Conservation (phyloP, 2,329 filamentous ascomycete genomes). For the Colletotrichum limetticola region DNA sequence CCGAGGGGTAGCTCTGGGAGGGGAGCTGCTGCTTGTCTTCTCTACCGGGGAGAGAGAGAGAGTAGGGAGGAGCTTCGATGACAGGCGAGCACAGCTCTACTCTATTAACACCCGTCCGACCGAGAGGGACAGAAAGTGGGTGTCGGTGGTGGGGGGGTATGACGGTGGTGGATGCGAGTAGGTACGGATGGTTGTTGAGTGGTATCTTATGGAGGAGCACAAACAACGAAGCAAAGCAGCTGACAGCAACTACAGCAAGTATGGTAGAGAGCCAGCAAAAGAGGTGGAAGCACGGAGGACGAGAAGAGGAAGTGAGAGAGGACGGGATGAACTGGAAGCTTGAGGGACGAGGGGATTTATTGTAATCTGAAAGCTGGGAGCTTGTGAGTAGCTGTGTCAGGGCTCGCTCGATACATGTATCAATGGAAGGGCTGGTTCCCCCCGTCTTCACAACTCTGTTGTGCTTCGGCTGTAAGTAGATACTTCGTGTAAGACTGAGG, state of each 20-base stretch:
- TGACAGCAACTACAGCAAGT: not conserved
- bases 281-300: constrained; percentile 7
- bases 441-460: not conserved
- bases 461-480: not conserved
- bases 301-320: constrained; percentile 4
- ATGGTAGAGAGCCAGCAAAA: not conserved
- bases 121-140: constrained; percentile 27
- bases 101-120: constrained; percentile 28
- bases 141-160: constrained; percentile 24
- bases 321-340: constrained; percentile 24
- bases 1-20: constrained; percentile 10
- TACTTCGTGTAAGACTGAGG: not conserved
- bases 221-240: constrained; percentile 8
- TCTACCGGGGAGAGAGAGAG: constrained; percentile 5
- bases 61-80: constrained; percentile 6
- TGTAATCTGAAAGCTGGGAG: constrained; percentile 8
- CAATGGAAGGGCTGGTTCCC: not conserved
- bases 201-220: constrained; percentile 6
- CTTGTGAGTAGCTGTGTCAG: not conserved
- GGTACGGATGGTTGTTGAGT: not conserved
- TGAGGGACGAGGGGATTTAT: constrained; percentile 34
- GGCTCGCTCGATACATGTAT: not conserved
- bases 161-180: constrained; percentile 15
- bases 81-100: constrained; percentile 31
- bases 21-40: not conserved